Evolutionary conservation across 108 stramenopile species (phyloP).

Genomic region (Thalassiosira profunda): DNA sequence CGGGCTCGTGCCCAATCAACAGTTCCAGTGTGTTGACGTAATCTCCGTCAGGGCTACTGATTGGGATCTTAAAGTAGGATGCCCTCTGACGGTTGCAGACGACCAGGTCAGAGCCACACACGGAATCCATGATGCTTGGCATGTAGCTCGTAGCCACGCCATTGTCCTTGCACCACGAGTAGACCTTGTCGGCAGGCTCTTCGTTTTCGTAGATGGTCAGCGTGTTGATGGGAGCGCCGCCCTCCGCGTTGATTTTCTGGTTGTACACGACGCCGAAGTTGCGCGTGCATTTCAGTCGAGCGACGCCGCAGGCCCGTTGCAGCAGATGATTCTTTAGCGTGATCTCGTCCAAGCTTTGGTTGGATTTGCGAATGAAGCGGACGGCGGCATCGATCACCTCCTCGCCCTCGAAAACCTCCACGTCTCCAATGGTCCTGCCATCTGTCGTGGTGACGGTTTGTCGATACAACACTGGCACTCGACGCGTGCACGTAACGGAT

Average conservation of each 20-base stretch:
- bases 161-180: conserved; percentile 34
- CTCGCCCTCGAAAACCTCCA: conserved; percentile 43
- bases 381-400: conserved; percentile 55
- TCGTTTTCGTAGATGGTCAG: conserved; percentile 46
- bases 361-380: conserved; percentile 39
- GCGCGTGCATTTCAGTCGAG: conserved; percentile 37
- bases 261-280: conserved; percentile 39
- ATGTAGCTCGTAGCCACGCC: conserved; percentile 9
- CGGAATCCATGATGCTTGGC: conserved; percentile 17
- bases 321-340: conserved; percentile 46
- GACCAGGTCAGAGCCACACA: conserved; percentile 41
- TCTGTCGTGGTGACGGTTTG: conserved; percentile 39
- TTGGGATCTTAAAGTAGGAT: conserved; percentile 32
- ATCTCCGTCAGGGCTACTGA: conserved; percentile 38
- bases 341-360: conserved; percentile 29
- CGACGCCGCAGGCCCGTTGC: conserved; percentile 36
- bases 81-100: conserved; percentile 29
- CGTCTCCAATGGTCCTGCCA: conserved; percentile 27
- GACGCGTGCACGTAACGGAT: conserved; percentile 28
- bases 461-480: conserved; percentile 34
- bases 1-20: conserved; percentile 45
- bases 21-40: conserved; percentile 36
- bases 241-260: conserved; percentile 9
- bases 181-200: conserved; percentile 52
- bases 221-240: conserved; percentile 30